Base-by-base conservation (phyloP, 2,329 filamentous ascomycete genomes). In the Coniochaeta prunicola region DNA sequence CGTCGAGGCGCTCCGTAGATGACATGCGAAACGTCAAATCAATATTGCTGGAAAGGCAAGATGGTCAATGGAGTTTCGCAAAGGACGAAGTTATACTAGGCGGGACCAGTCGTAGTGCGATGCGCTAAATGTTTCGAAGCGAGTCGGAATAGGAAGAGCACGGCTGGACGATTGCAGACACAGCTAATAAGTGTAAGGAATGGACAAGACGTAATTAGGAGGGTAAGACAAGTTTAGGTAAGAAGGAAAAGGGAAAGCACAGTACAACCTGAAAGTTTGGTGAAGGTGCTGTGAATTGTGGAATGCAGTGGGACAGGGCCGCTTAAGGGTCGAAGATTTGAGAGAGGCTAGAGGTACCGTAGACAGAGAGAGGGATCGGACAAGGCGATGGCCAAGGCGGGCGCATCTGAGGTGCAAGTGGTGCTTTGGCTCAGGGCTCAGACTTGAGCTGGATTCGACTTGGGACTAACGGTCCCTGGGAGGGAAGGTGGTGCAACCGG, bases 341-440 rank as follows among this genome's bases (percentile, higher is more conserved):
- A 50, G 21, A 50, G 21, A 28, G 24, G 13, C 24, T 17, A 7
- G 24, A 50, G 45, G 36, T 13, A 30, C 42, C 38, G 17, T 42
- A 21, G 38, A 42, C 31, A 8, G 5, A 40, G 36, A n/a, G n/a
- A 15, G 21, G 42, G 45, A 50, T 50, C 45, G 45, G 45, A 30
- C 45, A 50, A 28, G 4, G 45, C 45, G 45, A 50, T 50, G 45
- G 45, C 24, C 45, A 50, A 50, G 45, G 45, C 45, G 45, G 45
- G 45, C 45, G 45, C 45, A 50, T 50, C 45, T 28, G 45, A 17
- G 2, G 45, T 50, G 45, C 10, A 15, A 38, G 21, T 26, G n/a
- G 45, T 30, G 45, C 45, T 50, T 50, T 50, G 45, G 45, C 45
- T 50, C 45, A 50, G 45, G 42, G 45, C 45, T 50, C 45, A 50